Evolutionary conservation across 1,139 yeast species (phyloP), one percentile per base, ranked within the genome.

Genomic region (Lodderomyces orthopsilosis): DNA sequence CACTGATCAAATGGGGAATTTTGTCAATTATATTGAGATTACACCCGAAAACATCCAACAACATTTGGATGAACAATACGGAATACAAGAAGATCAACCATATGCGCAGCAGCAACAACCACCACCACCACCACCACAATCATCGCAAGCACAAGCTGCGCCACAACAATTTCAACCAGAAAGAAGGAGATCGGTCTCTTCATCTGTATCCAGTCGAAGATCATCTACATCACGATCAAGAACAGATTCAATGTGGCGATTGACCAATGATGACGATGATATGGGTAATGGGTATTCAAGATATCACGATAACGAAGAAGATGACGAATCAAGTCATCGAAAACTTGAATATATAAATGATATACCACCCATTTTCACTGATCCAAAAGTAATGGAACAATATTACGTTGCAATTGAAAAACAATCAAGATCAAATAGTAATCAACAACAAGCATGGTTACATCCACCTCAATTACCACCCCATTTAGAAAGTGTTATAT

Each of bases 341-440:
- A 41, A 42, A 3, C 61, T 54, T 40, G 72, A 77, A 48, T 86
- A 82, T 60, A 80, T 83, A 26, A 74, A 70, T 41, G 84, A 80
- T 49, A 91, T 93, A 38, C 98, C 98, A 1, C 90, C 95, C 1
- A 90, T 93, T 24, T 91, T 93, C 62, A 80, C 87, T 2, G 94
- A 86, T 54, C 90, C 93, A 5, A 70, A 71, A 53, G 77, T 72
- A 15, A 73, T 73, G 77, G 78, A 73, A 52, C 77, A 70, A 51
- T 85, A 85, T 57, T 85, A 85, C 55, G 68, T 81, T 41, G 86
- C 93, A 1, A 71, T 85, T 42, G 94, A 85, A 55, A 77, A 76
- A 54, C 87, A 83, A 54, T 80, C 85, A 44, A 79, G 79, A 54
- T 72, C 72, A 41, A 81, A 80, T 41, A 79, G 77, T 54, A 85